Base-by-base conservation (phyloP, 441 rosid genomes). In the Erodium moschatum region DNA sequence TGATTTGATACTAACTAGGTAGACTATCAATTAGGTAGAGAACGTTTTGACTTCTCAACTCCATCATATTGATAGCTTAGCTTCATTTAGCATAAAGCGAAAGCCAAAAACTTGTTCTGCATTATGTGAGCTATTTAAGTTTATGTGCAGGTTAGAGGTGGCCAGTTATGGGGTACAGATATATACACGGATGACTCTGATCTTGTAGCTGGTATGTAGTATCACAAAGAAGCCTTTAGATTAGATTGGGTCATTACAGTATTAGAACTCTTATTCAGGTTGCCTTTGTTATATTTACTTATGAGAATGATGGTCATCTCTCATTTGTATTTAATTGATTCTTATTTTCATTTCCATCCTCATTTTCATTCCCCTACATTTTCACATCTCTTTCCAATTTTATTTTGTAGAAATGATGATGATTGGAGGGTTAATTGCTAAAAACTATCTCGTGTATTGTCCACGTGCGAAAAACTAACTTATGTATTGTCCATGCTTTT, bases 161-260 rank as follows among this genome's bases (percentile, higher is more conserved):
- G 91, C 74, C 98, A 92, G 80, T 85, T 95, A 29, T 92, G 99
- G 99, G 98, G 98, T 61, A 95, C 97, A 19, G 99, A 92, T 81
- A 78, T 85, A 78, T 92, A 95, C 83, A 95, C 98, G 31, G 89
- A 90, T 70, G 99, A 90, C 77, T 95, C 99, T 16, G 99, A 95
- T 82, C 96, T 92, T 80, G 99, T 95, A 73, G 97, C 99, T 82
- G 99, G 97, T 95, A 84, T 68, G 75, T 73, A 61, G 16, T 67
- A 20, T 44, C 74, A 61, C 40, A 33, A 33, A 33, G 35, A 69
- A 68, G 62, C 4, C 56, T 11, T 46, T 65, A 35, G 19, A 24
- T 44, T 70, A 15, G 18, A 11, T 77, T 69, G 73, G 20, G 44
- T 56, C 0, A 67, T 48, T 66, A 66, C 67, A 38, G 27, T 24